These are phyloP conservation scores for Breviolum minutum DNA, from an alignment of 73 alveolate species.

Conservation along the genomic window DNA sequence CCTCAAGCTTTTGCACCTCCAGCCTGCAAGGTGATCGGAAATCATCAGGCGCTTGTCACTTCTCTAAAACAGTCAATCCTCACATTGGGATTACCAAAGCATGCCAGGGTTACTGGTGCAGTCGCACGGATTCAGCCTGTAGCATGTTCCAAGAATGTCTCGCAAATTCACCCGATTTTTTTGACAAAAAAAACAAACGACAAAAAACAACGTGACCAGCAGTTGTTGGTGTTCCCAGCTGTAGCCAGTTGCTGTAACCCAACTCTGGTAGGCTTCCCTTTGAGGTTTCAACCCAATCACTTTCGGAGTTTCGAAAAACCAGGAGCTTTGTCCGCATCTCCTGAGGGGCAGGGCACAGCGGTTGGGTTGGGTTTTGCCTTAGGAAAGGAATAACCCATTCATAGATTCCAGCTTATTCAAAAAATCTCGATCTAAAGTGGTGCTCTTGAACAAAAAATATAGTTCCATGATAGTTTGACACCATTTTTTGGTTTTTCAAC, in stretches of 20 bases:
- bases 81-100: neutral
- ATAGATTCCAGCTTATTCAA: too few species aligned
- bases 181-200: too few species aligned
- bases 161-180: neutral
- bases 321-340: constrained; percentile 28
- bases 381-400: too few species aligned
- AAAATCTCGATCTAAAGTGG: too few species aligned
- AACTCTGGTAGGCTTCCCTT: neutral
- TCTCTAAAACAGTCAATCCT: neutral
- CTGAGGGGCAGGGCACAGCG: neutral
- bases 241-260: too few species aligned
- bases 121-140: constrained; percentile 25
- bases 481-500: neutral
- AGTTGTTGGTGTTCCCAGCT: too few species aligned
- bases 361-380: too few species aligned
- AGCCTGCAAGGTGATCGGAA: neutral
- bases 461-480: too few species aligned
- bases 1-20: constrained; percentile 47
- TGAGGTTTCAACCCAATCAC: constrained; percentile 39
- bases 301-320: constrained; percentile 53
- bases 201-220: too few species aligned
- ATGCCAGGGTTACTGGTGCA: constrained; percentile 36
- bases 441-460: too few species aligned
- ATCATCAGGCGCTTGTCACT: neutral
- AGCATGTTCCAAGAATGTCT: neutral